Conservation (phyloP, 495 filamentous ascomycete species). For the Neurospora terricola region DNA sequence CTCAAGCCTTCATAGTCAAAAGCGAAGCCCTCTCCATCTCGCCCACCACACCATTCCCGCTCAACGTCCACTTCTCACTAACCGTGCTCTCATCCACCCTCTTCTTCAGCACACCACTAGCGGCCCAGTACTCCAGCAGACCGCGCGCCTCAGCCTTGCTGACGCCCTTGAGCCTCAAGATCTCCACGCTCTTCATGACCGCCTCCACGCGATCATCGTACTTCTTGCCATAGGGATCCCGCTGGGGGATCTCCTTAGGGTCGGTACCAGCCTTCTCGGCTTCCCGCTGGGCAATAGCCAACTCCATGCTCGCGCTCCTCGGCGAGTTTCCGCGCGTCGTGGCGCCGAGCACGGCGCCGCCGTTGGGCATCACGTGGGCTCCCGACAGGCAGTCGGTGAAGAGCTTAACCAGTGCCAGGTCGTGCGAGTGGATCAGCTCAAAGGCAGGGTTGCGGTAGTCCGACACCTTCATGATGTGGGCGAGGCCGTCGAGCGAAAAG, state of each 20-base stretch:
- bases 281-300: constrained; percentile 48
- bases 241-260: constrained; percentile 26
- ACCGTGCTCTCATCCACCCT: constrained; percentile 63
- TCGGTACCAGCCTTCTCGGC: constrained; percentile 21
- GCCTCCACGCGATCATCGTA: constrained; percentile 59
- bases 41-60: constrained; percentile 71
- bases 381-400: constrained; percentile 65
- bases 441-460: constrained; percentile 59
- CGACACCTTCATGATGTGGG: constrained; percentile 65
- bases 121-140: constrained; percentile 88
- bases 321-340: constrained; percentile 58
- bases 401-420: constrained; percentile 64
- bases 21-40: constrained; percentile 63
- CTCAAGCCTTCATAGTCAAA: constrained; percentile 35
- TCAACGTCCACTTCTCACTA: constrained; percentile 74
- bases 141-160: constrained; percentile 65
- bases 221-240: constrained; percentile 51
- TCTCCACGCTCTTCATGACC: constrained; percentile 41
- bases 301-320: constrained; percentile 48
- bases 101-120: constrained; percentile 66
- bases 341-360: constrained; percentile 68
- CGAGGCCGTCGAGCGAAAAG: constrained; percentile 68
- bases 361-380: constrained; percentile 50
- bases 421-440: constrained; percentile 75
- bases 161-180: constrained; percentile 50